Percentiles rank a stretch among this genome's conserved stretches.
Conservation (phyloP, 768 basidiomycete species). For the Xerocomus brunneocitrinus region DNA sequence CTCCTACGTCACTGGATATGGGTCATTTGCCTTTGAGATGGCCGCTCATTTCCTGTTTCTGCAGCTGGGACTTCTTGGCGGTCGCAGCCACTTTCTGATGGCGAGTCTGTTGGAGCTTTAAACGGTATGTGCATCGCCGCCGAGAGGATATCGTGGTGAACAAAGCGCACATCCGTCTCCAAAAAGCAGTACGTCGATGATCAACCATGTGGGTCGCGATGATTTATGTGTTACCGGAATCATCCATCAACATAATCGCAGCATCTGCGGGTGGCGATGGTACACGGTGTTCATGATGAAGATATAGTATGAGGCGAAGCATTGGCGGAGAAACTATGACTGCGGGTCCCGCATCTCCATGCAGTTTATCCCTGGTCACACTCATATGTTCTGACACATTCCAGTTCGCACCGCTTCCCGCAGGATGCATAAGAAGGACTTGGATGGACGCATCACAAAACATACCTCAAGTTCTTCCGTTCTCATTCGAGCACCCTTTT, state of each 20-base stretch:
- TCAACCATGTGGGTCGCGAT: not conserved
- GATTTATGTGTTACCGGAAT: not conserved
- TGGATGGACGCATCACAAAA: not conserved
- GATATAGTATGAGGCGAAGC: not conserved
- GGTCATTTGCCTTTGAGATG: too few species aligned
- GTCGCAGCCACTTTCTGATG: not conserved
- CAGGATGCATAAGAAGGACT: slow-evolving; percentile 8
- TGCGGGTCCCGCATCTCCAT: slow-evolving; percentile 4
- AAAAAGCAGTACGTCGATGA: not conserved
- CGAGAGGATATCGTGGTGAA: not conserved
- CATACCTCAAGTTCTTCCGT: not conserved
- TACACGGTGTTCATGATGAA: not conserved
- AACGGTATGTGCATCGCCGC: not conserved
- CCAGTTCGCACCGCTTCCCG: not conserved
- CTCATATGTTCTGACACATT: not conserved
- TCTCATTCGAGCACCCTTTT: not conserved
- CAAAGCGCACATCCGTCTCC: not conserved
- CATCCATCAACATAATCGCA: not conserved
- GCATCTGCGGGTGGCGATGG: not conserved
- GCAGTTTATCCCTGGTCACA: not conserved
- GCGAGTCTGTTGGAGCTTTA: not conserved
- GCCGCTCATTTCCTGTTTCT: not conserved
- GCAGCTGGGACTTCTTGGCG: not conserved
- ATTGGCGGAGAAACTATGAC: not conserved
- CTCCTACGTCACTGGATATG: not conserved